Evolutionary conservation across 306 rosid genomes (phyloP).

Genomic region (Pterocarpus santalinus): DNA sequence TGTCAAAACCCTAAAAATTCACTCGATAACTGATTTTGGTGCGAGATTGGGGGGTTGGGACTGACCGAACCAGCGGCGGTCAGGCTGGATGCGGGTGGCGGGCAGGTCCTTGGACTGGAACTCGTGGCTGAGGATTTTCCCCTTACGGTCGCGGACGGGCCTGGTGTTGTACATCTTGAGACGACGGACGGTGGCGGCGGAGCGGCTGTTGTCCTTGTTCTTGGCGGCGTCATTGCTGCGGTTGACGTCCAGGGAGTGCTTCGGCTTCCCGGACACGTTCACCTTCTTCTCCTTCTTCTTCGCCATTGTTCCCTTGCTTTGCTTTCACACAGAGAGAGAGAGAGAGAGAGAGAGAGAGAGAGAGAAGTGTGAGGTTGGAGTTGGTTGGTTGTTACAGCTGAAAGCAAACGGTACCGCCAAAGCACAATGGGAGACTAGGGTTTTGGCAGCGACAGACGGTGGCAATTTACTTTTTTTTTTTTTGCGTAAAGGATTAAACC

Average conservation of each 20-base stretch:
- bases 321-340: background rate
- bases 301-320: constrained; percentile 56
- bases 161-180: constrained; percentile 87
- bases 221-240: constrained; percentile 60
- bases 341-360: background rate
- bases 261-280: constrained; percentile 83
- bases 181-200: constrained; percentile 89
- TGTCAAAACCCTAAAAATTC: background rate
- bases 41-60: background rate
- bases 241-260: constrained; percentile 88
- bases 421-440: too few species aligned
- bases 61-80: constrained; percentile 89
- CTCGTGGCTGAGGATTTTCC: constrained; percentile 68
- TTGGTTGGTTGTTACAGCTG: too few species aligned
- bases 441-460: too few species aligned
- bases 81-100: constrained; percentile 85
- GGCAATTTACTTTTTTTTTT: too few species aligned
- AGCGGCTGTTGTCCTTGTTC: constrained; percentile 64
- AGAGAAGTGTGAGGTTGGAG: too few species aligned
- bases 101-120: constrained; percentile 82
- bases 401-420: too few species aligned
- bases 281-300: constrained; percentile 79
- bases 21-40: background rate
- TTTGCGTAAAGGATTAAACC: too few species aligned
- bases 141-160: constrained; percentile 71